Conservation (phyloP, 2,329 filamentous ascomycete species). For the Phoma sp. region DNA sequence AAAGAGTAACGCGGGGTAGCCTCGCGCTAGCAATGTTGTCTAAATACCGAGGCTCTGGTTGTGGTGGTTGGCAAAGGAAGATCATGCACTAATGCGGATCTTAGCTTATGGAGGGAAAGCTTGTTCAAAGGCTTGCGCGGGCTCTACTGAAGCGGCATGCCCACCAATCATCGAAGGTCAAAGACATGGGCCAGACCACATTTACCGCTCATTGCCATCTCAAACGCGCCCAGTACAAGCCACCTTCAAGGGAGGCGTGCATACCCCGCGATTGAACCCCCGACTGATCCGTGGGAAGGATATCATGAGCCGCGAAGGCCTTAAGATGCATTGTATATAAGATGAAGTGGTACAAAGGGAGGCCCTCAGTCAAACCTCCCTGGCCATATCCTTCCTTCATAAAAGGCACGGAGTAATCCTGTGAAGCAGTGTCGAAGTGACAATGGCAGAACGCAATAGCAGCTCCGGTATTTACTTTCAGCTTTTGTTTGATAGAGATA, state of each 20-base stretch:
- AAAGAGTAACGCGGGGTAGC: background rate
- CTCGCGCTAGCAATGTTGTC: background rate
- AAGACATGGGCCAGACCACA: background rate
- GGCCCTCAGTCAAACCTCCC: background rate
- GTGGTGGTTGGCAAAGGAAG: background rate
- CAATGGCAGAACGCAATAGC: slow-evolving; percentile 1
- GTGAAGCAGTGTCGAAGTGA: background rate
- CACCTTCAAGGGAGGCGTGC: background rate
- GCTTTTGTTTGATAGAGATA: background rate
- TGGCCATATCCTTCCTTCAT: background rate
- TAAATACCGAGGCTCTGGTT: slow-evolving; percentile 1
- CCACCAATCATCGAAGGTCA: background rate
- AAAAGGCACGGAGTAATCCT: too few species aligned
- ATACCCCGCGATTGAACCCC: slow-evolving; percentile 1
- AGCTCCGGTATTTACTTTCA: slow-evolving; percentile 2
- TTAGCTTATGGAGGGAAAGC: slow-evolving; percentile 4
- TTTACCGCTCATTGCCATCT: slow-evolving; percentile 7
- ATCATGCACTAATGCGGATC: background rate
- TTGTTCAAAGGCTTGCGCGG: slow-evolving; percentile 5
- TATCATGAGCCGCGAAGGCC: background rate
- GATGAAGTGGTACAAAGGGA: background rate
- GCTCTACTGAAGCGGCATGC: background rate
- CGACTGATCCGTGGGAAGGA: background rate
- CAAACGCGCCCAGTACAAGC: background rate
- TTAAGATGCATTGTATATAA: background rate